Base-by-base conservation (phyloP, 2,329 filamentous ascomycete species). In the Chaetothyriales sp. region DNA sequence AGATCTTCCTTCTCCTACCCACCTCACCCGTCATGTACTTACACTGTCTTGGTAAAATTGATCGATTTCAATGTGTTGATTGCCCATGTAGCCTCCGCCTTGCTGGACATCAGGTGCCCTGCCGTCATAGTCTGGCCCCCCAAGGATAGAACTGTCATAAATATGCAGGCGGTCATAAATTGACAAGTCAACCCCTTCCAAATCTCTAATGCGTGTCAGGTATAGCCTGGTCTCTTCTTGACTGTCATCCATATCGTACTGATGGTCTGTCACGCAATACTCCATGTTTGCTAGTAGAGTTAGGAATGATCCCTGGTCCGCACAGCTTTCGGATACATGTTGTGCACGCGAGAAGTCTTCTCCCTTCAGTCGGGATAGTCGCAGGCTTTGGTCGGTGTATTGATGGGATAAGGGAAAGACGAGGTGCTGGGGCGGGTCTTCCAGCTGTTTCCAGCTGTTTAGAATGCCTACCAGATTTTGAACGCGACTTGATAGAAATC, bases 401-500 rank as follows among this genome's bases (percentile, higher is more conserved):
- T 59, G 25, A 49, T 64, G 52, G 15, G 58, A 53, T 6, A 63
- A 51, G 10, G 53, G 46, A 51, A 59, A 61, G 19, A 56, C 51
- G 36, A 62, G 51, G 8, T 48, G 49, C 4, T 43, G 8, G 19
- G 53, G 55, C 18, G 46, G 49, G 25, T 43, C 43, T 19, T 45
- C 32, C 50, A 47, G 45, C 7, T 25, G 18, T 36, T 26, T 8
- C 50, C 52, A 52, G 15, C 43, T 26, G 22, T 18, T 19, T 15
- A 54, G 32, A 43, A 47, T 42, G 12, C 22, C 4, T 9, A 44
- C 28, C 9, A 52, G 20, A 12, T 43, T 44, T 10, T 39, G 39
- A 42, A 49, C 44, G 39, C 32, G 19, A 28, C 3, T 19, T 18
- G 43, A 46, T 9, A 47, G 43, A 42, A 18, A 39, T 9, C 32